Conservation (phyloP, 2,329 filamentous ascomycete genomes). For the Clonostachys byssicola region DNA sequence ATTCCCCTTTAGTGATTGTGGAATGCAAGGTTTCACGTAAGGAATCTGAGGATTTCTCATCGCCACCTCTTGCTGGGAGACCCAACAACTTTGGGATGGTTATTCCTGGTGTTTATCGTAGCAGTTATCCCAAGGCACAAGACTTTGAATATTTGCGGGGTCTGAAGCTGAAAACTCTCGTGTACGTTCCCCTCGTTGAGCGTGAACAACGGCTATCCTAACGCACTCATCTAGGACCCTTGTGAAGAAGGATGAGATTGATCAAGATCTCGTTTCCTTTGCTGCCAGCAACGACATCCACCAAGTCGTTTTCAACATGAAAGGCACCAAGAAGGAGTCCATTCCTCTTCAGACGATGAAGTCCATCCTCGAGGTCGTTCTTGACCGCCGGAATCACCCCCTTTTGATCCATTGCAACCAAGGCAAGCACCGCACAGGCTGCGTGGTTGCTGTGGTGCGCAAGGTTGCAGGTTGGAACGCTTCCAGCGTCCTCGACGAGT, state of each 20-base stretch:
- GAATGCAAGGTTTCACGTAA: background rate
- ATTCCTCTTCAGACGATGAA: constrained; percentile 66
- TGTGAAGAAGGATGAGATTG: constrained; percentile 57
- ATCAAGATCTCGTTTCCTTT: constrained; percentile 53
- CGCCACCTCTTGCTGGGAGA: constrained; percentile 16
- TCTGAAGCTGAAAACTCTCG: constrained; percentile 72
- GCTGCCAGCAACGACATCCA: constrained; percentile 63
- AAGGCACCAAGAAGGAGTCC: constrained; percentile 80
- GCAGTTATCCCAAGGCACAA: constrained; percentile 69
- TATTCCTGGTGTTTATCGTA: constrained; percentile 71
- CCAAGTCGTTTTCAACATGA: constrained; percentile 73
- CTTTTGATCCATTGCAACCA: constrained; percentile 91
- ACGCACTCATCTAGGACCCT: constrained; percentile 42
- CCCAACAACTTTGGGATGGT: constrained; percentile 77
- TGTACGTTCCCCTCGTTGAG: constrained; percentile 39
- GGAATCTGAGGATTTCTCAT: background rate
- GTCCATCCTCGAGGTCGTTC: constrained; percentile 65
- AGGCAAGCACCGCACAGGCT: constrained; percentile 89
- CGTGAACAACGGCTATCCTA: constrained; percentile 6
- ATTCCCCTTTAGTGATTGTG: too few species aligned
- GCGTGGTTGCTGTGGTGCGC: constrained; percentile 76
- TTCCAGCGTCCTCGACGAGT: constrained; percentile 65
- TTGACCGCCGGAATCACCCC: constrained; percentile 72
- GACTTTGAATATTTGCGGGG: constrained; percentile 67
- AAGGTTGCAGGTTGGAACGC: constrained; percentile 67